A percentile compares a stretch with the other conserved stretches of the same genome.
These are phyloP conservation scores for Pyricularia sp. DNA, from an alignment of 2,329 filamentous ascomycete genomes.

Conservation along the genomic window DNA sequence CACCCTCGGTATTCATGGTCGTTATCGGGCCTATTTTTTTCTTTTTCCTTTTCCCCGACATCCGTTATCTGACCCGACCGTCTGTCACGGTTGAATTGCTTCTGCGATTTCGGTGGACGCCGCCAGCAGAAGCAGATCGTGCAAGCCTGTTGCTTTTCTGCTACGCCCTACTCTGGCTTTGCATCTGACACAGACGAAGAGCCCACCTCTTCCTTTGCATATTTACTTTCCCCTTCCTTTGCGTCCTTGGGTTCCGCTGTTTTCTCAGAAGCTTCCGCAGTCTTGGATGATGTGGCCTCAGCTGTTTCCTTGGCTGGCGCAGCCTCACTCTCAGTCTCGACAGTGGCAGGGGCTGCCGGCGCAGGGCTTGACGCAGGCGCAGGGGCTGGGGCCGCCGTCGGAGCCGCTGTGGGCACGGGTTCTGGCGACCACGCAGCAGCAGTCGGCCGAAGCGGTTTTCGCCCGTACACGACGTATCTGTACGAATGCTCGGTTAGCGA, in stretches of 20 bases:
- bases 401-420: not conserved
- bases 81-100: not conserved
- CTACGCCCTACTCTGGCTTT: not conserved
- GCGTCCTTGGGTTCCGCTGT: not conserved
- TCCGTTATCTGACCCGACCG: not conserved
- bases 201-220: not conserved
- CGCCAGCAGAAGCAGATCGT: not conserved
- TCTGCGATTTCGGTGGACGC: not conserved
- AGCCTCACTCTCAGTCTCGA: not conserved
- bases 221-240: not conserved
- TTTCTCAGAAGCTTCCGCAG: not conserved
- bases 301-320: no score
- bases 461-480: conserved; percentile 1
- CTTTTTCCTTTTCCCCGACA: not conserved
- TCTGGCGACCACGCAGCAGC: not conserved
- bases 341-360: not conserved
- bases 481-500: not conserved
- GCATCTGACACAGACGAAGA: not conserved
- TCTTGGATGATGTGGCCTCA: not conserved
- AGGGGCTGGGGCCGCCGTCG: not conserved
- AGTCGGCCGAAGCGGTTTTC: not conserved
- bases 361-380: not conserved
- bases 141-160: not conserved
- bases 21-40: not conserved
- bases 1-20: not conserved